Evolutionary conservation across 1,284 basidiomycete species (phyloP).

Genomic region (Boletus sp.): DNA sequence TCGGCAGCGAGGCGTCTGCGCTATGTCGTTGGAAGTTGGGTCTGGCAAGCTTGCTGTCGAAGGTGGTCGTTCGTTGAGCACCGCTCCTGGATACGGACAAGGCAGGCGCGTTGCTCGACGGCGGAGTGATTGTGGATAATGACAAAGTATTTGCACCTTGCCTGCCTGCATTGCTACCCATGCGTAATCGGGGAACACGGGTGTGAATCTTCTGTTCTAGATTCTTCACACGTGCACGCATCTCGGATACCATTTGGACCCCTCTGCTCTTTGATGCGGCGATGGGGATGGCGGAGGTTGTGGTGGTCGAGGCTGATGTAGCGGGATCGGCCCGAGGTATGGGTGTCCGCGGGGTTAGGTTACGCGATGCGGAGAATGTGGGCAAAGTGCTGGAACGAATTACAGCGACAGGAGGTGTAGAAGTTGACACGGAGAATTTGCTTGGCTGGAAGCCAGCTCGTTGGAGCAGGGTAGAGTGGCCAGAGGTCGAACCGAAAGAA

Average conservation of each 20-base stretch:
- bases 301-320: conserved; percentile 40
- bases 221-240: conserved; percentile 75
- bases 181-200: conserved; percentile 72
- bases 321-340: conserved; percentile 43
- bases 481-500: conserved; percentile 36
- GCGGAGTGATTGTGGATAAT: conserved; percentile 34
- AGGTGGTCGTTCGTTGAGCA: conserved; percentile 18
- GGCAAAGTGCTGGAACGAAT: conserved; percentile 58
- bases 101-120: conserved; percentile 35
- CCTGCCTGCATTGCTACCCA: conserved; percentile 64
- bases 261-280: conserved; percentile 66
- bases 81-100: conserved; percentile 21
- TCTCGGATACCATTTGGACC: conserved; percentile 85
- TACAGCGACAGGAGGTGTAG: conserved; percentile 39
- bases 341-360: conserved; percentile 44
- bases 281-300: conserved; percentile 30
- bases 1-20: conserved; percentile 38
- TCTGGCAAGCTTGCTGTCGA: conserved; percentile 23
- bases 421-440: conserved; percentile 40
- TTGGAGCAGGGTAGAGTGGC: conserved; percentile 48
- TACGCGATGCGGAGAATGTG: conserved; percentile 43
- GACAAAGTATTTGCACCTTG: conserved; percentile 37
- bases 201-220: conserved; percentile 82
- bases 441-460: conserved; percentile 47
- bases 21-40: conserved; percentile 31